These are phyloP conservation scores for Phalaenopsis hybrid DNA, from an alignment of 116 monocot genomes.

Conservation along the genomic window DNA sequence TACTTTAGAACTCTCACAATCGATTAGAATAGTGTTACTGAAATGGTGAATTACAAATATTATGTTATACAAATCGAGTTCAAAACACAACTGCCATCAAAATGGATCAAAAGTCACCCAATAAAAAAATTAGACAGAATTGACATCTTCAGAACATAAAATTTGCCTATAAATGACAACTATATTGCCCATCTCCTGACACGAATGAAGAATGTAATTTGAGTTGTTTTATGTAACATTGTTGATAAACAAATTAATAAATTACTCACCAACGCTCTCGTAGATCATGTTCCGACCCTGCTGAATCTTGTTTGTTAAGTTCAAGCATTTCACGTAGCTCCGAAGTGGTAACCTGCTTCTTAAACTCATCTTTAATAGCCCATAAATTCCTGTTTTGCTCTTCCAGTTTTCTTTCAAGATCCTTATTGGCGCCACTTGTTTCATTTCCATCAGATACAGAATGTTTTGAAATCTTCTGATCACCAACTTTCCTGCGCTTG, in stretches of 20 bases:
- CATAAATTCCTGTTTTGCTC: conserved; percentile 71
- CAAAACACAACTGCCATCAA: too few relatives aligned
- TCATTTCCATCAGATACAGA: conserved; percentile 30
- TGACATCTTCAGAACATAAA: too few relatives aligned
- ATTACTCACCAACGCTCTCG: conserved; percentile 77
- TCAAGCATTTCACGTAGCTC: conserved; percentile 85
- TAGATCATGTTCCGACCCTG: conserved; percentile 87
- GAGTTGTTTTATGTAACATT: background rate
- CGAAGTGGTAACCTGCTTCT: conserved; percentile 50
- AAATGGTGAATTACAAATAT: too few relatives aligned
- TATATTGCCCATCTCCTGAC: too few relatives aligned
- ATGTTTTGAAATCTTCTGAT: conserved; percentile 36
- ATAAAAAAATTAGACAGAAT: too few relatives aligned
- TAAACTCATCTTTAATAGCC: conserved; percentile 90
- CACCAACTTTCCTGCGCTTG: conserved; percentile 52
- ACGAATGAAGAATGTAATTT: too few relatives aligned
- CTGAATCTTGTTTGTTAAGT: conserved; percentile 75
- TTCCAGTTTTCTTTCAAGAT: conserved; percentile 56
- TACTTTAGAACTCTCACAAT: too few relatives aligned
- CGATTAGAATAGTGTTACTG: too few relatives aligned
- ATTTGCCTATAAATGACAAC: too few relatives aligned
- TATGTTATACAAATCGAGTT: too few relatives aligned
- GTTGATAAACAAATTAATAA: background rate
- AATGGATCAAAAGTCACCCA: too few relatives aligned
- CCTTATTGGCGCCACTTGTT: conserved; percentile 8